Conservation (phyloP, 306 rosid genomes). For the Vachellia pachyceras region DNA sequence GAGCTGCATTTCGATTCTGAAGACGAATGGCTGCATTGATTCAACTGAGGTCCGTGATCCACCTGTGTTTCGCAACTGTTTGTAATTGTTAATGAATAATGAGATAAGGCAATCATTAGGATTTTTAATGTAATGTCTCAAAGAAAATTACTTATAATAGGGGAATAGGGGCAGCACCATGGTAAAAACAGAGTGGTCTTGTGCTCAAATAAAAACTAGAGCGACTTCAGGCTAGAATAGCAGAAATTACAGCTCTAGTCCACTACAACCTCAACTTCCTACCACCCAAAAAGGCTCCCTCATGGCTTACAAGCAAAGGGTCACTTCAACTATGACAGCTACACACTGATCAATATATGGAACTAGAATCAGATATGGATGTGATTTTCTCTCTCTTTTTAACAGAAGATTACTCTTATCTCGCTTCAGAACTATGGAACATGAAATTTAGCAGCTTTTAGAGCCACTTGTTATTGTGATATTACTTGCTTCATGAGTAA, state of each 20-base stretch:
- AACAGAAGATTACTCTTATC: background rate
- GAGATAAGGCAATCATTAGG: background rate
- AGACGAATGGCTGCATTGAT: background rate
- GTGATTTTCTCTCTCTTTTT: background rate
- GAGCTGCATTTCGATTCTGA: background rate
- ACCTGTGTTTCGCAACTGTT: background rate
- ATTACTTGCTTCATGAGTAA: conserved; percentile 3
- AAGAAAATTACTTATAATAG: background rate
- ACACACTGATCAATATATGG: background rate
- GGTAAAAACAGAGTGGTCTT: conserved; percentile 1
- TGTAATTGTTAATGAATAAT: background rate
- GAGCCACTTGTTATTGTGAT: conserved; percentile 10
- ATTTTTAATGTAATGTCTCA: no score
- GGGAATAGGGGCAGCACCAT: no score
- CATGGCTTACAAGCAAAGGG: background rate
- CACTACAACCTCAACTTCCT: background rate
- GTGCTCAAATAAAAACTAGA: background rate
- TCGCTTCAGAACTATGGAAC: background rate
- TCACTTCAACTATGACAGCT: background rate
- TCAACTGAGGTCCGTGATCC: background rate
- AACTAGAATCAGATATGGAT: background rate
- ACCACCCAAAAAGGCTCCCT: background rate
- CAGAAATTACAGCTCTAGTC: background rate
- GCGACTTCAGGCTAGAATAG: conserved; percentile 9
- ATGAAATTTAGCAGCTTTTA: background rate